phyloP scores from a whole-genome alignment of 257 asterid genomes.

The Solanum acaule region DNA sequence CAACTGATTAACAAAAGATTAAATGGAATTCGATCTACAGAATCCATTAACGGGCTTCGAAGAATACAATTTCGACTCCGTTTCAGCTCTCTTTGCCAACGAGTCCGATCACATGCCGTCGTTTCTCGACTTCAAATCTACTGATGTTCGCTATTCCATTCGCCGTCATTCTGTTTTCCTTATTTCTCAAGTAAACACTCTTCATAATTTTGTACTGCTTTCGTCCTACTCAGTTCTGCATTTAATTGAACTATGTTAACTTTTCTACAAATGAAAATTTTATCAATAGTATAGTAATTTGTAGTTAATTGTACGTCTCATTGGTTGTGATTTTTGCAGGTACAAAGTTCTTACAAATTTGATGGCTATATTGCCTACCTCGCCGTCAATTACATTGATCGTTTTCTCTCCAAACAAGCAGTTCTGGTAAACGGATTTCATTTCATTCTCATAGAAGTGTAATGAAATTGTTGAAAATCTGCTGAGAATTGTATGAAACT shows the following conservation, averaged over 20 bases:
- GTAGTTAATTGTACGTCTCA: not conserved
- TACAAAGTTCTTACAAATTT: conserved; percentile 18
- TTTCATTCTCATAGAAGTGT: not conserved
- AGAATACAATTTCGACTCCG: conserved; percentile 21
- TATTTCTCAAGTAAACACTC: conserved; percentile 22
- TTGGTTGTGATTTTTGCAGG: conserved; percentile 16
- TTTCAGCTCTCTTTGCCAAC: conserved; percentile 38
- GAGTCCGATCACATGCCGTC: conserved; percentile 48
- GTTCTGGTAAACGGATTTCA: conserved; percentile 21
- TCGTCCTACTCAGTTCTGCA: not conserved
- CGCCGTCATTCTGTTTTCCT: conserved; percentile 40
- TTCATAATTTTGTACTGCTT: not conserved
- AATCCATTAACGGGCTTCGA: conserved; percentile 28
- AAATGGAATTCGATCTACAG: conserved; percentile 41
- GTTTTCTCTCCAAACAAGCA: conserved; percentile 39
- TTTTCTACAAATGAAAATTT: not conserved
- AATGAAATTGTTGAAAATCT: not conserved
- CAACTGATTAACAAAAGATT: not conserved
- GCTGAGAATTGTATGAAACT: not conserved
- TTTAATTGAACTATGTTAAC: not conserved
- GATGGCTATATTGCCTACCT: conserved; percentile 44
- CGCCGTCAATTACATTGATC: conserved; percentile 51
- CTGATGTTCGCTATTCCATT: conserved; percentile 22
- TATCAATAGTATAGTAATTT: not conserved
- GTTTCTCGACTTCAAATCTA: conserved; percentile 13